These are phyloP conservation scores for Kockiozyma suomiensis DNA, from an alignment of 805 yeast genomes.

Conservation along the genomic window DNA sequence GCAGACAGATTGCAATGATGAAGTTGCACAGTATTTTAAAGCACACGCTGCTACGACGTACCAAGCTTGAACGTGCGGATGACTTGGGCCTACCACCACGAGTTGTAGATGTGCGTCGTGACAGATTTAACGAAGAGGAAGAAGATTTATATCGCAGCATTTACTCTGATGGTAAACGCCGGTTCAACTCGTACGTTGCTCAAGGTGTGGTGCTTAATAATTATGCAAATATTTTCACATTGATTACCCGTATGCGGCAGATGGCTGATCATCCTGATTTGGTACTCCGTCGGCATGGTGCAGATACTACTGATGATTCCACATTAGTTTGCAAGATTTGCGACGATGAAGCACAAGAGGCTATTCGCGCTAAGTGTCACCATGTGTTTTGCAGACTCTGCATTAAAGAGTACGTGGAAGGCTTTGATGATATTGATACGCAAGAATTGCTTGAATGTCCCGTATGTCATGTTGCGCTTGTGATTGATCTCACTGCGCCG, in stretches of 20 bases:
- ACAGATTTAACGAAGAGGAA: conserved; percentile 90
- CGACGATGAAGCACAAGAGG: conserved; percentile 98
- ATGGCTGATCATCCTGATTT: conserved; percentile 98
- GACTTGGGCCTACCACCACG: conserved; percentile 97
- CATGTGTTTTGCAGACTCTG: conserved; percentile 94
- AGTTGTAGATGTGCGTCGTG: conserved; percentile 84
- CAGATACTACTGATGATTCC: conserved; percentile 44
- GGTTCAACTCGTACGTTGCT: conserved; percentile 89
- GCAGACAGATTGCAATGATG: conserved; percentile 74
- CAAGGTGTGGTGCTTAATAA: conserved; percentile 96
- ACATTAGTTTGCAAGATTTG: conserved; percentile 84
- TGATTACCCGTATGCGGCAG: conserved; percentile 96
- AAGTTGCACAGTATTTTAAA: conserved; percentile 73
- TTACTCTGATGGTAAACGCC: conserved; percentile 82
- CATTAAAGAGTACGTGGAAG: conserved; percentile 81
- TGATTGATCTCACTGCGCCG: conserved; percentile 87
- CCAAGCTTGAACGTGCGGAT: conserved; percentile 95
- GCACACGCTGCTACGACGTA: conserved; percentile 88
- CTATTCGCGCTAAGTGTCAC: conserved; percentile 91
- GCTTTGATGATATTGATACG: conserved; percentile 54
- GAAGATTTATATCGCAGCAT: conserved; percentile 87
- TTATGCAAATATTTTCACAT: conserved; percentile 94
- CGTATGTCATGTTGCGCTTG: conserved; percentile 89
- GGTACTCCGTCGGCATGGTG: conserved; percentile 70
- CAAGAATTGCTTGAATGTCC: conserved; percentile 77